Percentiles rank a stretch among this genome's conserved stretches.
phyloP scores from a whole-genome alignment of 2,329 filamentous ascomycete species.

The Fusarium vanettenii region DNA sequence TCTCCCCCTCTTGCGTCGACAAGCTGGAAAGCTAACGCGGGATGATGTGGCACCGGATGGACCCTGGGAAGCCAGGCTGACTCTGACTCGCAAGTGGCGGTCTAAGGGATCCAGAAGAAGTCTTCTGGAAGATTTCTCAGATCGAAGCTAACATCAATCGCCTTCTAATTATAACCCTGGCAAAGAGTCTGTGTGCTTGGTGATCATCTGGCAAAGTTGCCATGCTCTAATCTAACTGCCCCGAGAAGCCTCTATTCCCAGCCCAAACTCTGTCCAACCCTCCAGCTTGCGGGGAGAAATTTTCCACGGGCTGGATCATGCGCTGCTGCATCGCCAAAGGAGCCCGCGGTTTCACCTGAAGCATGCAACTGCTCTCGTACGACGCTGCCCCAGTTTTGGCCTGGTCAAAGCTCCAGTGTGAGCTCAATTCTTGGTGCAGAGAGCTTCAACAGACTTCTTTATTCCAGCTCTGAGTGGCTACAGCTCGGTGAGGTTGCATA shows the following conservation, averaged over 20 bases:
- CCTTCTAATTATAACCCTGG: background rate
- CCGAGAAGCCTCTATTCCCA: background rate
- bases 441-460: background rate
- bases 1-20: background rate
- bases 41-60: slow-evolving; percentile 17
- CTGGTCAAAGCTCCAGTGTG: slow-evolving; percentile 18
- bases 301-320: background rate
- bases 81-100: slow-evolving; percentile 20
- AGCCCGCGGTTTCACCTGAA: slow-evolving; percentile 35
- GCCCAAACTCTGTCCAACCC: background rate
- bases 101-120: slow-evolving; percentile 9
- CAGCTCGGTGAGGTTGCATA: background rate
- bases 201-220: background rate
- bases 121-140: slow-evolving; percentile 23
- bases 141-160: background rate
- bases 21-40: slow-evolving; percentile 15
- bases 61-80: slow-evolving; percentile 23
- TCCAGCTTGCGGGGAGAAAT: background rate
- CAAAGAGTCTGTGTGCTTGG: background rate
- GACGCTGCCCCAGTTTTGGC: slow-evolving; percentile 20
- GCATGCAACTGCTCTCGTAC: slow-evolving; percentile 19
- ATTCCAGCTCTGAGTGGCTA: background rate
- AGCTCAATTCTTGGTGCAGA: slow-evolving; percentile 16
- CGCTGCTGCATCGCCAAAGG: slow-evolving; percentile 13
- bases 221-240: background rate